Evolutionary conservation across 768 basidiomycete genomes (phyloP), one percentile per base, ranked within the genome.

Genomic region (Auriscalpium orientale): DNA sequence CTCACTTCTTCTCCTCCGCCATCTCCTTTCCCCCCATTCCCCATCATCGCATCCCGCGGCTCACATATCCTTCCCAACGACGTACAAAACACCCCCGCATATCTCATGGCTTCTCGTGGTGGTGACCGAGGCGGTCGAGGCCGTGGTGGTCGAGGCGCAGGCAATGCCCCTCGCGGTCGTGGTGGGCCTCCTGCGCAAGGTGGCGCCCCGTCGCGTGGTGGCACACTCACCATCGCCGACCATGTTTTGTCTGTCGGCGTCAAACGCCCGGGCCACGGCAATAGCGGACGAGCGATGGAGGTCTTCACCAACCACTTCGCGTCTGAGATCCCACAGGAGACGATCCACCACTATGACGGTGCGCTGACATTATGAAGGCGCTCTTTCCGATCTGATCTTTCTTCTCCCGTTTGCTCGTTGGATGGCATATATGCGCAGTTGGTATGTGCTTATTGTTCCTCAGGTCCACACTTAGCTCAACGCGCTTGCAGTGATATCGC

Each of bases 271-370:
- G 78, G 75, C 38, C 87, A 78, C 62, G 89, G 86, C 20, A 76
- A 72, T 0, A 73, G 75, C 10, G 89, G 89, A 4, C 72, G 67
- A 21, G 61, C 67, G 1, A 71, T 77, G 33, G 62, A 59, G 13
- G 73, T 82, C 7, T 59, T 55, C 8, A 75, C 80, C 35, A 92
- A 91, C 67, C 85, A 85, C 51, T 91, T 89, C 61, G 66, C 65
- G 44, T 80, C 81, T 3, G 73, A 76, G 0, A 80, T 87, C 15
- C 83, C 89, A 0, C 78, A 84, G 21, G 70, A 67, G 7, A 77
- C 80, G 34, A 89, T 90, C 44, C 76, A 85, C 58, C 90, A 91
- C 63, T 91, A 91, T 63, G 89, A 92, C 66, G 83, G 90, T 86
- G 65, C 58, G 84, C 68, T 1, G 28, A 28, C 28, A 28, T 28